Evolutionary conservation across 495 filamentous ascomycete species (phyloP), one percentile per base, ranked within the genome.

Genomic region (Podospora australis): DNA sequence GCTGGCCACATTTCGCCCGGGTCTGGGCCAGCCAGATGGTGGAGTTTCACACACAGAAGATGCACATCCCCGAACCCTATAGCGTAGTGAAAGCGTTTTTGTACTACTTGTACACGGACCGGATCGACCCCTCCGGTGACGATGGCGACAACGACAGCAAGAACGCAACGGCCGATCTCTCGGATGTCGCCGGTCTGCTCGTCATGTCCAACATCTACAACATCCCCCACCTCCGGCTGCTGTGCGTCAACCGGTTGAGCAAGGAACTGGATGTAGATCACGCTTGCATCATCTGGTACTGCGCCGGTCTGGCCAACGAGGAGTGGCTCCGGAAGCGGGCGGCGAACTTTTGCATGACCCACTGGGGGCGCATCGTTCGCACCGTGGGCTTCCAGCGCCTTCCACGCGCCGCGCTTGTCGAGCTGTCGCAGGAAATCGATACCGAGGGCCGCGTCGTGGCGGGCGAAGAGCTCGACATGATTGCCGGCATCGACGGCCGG

Each of bases 131-230:
- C 7, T 72, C 46, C 19, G 54, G 53, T 14, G 50, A 54, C 10
- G 51, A 52, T 13, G 75, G 81, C 16, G 54, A 54, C n/a, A 48
- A 54, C 10, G 51, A 52, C 13, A 74, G 81, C 16, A 79, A 80
- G 51, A 80, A 79, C 52, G 49, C 77, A n/a, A 64, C 65, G 3
- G 75, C 78, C 0, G 81, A 82, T 40, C 78, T 95, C 25, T 78
- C 80, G 16, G 88, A 95, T 55, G 90, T 97, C 14, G 91, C 94
- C 0, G 90, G 92, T n/a, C 77, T 98, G 69, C 78, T 98, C 2
- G 92, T 97, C 43, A 91, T 98, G 88, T 84, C 89, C 19, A 95
- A 97, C 59, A 85, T 97, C 17, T 98, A 98, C 63, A 89, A 96
- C 62, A 90, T 98, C 71, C 89, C 88, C 0, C 85, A 88, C 48